Evolutionary conservation across 1,284 basidiomycete genomes (phyloP), one percentile per base, ranked within the genome.

Genomic region (Ustilago trichophora): DNA sequence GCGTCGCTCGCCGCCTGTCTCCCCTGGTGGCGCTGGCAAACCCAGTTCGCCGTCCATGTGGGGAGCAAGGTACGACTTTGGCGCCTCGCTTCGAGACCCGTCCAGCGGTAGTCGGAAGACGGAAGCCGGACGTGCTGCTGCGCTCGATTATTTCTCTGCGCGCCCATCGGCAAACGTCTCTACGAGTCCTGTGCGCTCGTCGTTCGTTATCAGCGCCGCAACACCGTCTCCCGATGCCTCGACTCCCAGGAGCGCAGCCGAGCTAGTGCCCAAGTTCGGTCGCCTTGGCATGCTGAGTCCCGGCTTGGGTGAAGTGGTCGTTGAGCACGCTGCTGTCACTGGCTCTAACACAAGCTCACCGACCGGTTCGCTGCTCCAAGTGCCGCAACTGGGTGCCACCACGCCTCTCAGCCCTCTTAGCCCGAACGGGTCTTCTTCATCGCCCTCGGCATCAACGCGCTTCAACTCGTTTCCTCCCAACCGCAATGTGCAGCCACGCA

Each of bases 61-160:
- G 76, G 41, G 57, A n/a, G 58, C 75, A 1, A 58, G 76, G 42
- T 87, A 87, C 79, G 85, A 86, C 75, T 86, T 86, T 75, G 83
- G 83, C 33, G 76, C 82, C 6, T 83, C 84, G 9, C 79, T 86
- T 52, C 84, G 84, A 70, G 80, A 80, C 45, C 77, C 78, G 3
- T 62, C 68, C 45, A 66, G 43, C 29, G 75, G 80, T 43, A 78
- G 74, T 46, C 57, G 65, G 32, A 62, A 60, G 51, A 65, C 67
- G 47, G 67, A 67, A 38, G 44, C 68, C n/a, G 72, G 69, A 26
- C 69, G 76, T 25, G 71, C 73, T 19, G 72, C 76, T 13, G 75
- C 75, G 26, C 63, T 77, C 27, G 75, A 77, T 48, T 78, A 77
- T 69, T 77, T 77, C 44, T 77, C 72, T 7, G 60, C 73, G 0